Conservation (phyloP, 2,329 filamentous ascomycete species). For the Zasmidium angulare region DNA sequence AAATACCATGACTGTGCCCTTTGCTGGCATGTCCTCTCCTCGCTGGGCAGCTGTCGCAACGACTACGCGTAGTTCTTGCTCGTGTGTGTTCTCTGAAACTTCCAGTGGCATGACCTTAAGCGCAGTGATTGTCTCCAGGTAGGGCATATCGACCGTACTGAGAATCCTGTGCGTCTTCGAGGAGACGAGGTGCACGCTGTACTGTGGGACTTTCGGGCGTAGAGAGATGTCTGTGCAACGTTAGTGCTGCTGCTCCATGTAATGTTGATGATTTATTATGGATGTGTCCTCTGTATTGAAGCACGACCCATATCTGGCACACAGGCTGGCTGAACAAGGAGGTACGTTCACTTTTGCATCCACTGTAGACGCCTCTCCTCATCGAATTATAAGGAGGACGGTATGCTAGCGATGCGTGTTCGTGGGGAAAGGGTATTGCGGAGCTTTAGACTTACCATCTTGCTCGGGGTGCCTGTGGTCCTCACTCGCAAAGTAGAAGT, state of each 20-base stretch:
- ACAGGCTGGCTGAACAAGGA: constrained; percentile 10
- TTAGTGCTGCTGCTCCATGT: not conserved
- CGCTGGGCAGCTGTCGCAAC: constrained; percentile 84
- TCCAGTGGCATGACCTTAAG: constrained; percentile 84
- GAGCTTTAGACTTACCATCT: constrained; percentile 52
- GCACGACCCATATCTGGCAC: not conserved
- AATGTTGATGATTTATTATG: not conserved
- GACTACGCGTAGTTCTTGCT: constrained; percentile 76
- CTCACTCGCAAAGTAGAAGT: constrained; percentile 82
- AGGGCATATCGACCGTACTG: constrained; percentile 71
- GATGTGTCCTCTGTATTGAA: not conserved
- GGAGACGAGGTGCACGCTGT: constrained; percentile 75
- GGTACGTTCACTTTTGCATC: constrained; percentile 25
- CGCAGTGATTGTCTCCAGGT: constrained; percentile 74
- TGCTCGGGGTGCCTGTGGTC: constrained; percentile 81
- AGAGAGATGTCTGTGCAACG: constrained; percentile 49
- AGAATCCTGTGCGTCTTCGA: constrained; percentile 76
- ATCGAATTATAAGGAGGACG: constrained; percentile 19
- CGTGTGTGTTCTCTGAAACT: constrained; percentile 85
- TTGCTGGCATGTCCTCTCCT: constrained; percentile 85
- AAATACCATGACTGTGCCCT: constrained; percentile 84
- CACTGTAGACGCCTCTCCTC: constrained; percentile 30
- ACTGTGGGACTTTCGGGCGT: constrained; percentile 68
- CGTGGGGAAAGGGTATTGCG: constrained; percentile 2
- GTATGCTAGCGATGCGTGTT: constrained; percentile 23